Base-by-base conservation (phyloP, 768 basidiomycete genomes). In the Tricholoma flavovirens region DNA sequence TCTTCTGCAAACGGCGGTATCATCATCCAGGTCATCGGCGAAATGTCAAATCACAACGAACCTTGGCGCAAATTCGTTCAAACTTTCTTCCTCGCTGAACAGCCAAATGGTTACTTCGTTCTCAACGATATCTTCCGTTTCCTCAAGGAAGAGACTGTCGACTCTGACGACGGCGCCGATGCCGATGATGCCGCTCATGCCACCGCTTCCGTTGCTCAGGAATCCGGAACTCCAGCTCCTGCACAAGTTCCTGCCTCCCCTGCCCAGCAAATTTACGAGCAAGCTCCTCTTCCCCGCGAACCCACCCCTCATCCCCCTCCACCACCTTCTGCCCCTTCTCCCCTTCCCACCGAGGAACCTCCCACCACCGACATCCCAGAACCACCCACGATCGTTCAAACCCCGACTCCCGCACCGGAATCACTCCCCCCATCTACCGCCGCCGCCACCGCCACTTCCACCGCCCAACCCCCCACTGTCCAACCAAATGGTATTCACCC, bases 81-180 rank as follows among this genome's bases (percentile, higher is more conserved):
- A 76, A 98, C 96, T 6, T 98, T 99, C 77, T 98, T 99, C 89
- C 87, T 99, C 54, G 97, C 97, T 36, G 94, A 98, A 73, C 97
- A 99, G 74, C 93, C 93, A 12, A 97, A 96, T 64, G 97, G 97
- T 42, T 99, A 98, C 78, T 99, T 96, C 69, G 97, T 99, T 61
- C 86, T 99, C 74, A 99, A 99, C 74, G 97, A 99, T 76, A 98
- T 98, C 77, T 99, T 98, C 86, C 90, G 97, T 58, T 98, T 97
- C 81, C 79, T 99, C 60, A 98, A 97, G 77, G 97, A 98, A 75
- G 94, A 98, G 67, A 75, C 83, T 7, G 86, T 90, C 53, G 93
- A 93, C 61, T 79, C 79, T 26, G 93, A 91, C 55, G 90, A 89
- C 46, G 80, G 71, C 59, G 85, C 79, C 33, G 71, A 76, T 32